These are phyloP conservation scores for Boletus sp. DNA, from an alignment of 768 basidiomycete genomes.

Conservation along the genomic window DNA sequence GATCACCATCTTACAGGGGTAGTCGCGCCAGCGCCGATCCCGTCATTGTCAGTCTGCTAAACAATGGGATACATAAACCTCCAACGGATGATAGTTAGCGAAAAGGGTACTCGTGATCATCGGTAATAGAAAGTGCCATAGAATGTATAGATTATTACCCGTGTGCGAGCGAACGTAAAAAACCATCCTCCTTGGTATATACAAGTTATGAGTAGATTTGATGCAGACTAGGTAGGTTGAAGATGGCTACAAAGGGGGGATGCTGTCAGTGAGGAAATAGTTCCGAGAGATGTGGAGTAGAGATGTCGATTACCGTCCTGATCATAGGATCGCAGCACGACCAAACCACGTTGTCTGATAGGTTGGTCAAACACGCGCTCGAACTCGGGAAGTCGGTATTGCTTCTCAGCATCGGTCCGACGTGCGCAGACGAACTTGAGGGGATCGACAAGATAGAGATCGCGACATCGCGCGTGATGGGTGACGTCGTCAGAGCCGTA, in stretches of 20 bases:
- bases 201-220: constrained; percentile 25
- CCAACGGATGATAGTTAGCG: constrained; percentile 36
- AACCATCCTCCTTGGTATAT: constrained; percentile 24
- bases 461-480: constrained; percentile 68
- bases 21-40: constrained; percentile 41
- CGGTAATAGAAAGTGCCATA: constrained; percentile 26
- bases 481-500: constrained; percentile 56
- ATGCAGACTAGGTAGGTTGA: constrained; percentile 20
- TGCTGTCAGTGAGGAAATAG: constrained; percentile 22
- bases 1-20: constrained; percentile 40
- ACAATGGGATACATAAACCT: constrained; percentile 59
- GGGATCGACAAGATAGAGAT: constrained; percentile 82
- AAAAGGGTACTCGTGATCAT: constrained; percentile 6
- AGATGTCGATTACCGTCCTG: not conserved
- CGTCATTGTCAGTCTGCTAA: constrained; percentile 49
- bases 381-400: constrained; percentile 75
- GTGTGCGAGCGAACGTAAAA: constrained; percentile 22
- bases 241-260: constrained; percentile 28
- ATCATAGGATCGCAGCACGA: not conserved
- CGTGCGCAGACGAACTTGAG: constrained; percentile 70
- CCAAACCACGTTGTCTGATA: constrained; percentile 25
- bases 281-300: constrained; percentile 9
- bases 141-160: constrained; percentile 31
- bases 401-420: constrained; percentile 84
- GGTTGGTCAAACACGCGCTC: constrained; percentile 78